Base-by-base conservation (phyloP, 2,329 filamentous ascomycete species). In the Exserohilum turcica region DNA sequence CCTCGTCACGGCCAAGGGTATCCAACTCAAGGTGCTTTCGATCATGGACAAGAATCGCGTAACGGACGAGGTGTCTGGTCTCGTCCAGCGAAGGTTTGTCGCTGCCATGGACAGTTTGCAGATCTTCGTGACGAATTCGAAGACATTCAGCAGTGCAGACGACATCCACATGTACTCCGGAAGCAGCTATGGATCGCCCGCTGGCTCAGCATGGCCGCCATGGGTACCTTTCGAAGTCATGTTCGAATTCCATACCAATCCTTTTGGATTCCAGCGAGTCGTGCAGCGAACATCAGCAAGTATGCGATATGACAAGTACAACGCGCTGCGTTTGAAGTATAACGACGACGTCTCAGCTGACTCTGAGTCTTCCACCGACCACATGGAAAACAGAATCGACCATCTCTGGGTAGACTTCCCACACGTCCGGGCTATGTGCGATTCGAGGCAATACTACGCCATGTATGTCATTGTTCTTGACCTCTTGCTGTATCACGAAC, bases 211-310 rank as follows among this genome's bases (percentile, higher is more conserved):
- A 13, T 99, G 95, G 94, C 94, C 94, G 9, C 94, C 94, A 0
- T 99, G 94, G 94, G 91, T 97, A 40, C 94, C 94, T 0, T 88
- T 99, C 78, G 94, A 99, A 76, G 91, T 96, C 65, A 97, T 99
- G 88, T 97, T 96, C 67, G 92, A 97, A 74, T 99, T 97, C 74
- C 81, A 93, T 60, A 84, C 89, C 5, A 92, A 96, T 73, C 93
- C 94, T 0, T 96, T 96, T 68, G 94, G 95, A n/a, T 99, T 99
- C 80, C 93, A 93, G 72, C 87, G 94, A 55, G 92, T 99, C 27
- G 92, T 99, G 9, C 91, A 97, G 73, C 93, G 95, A 74, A 99
- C 94, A 1, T 99, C 93, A 5, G 94, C 93, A 18, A 92, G 89
- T 78, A 81, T 99, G 63, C 87, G 93, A 54, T 97, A 95, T 73